Base-by-base conservation (phyloP, 805 yeast genomes). In the Lipomyces sp. region DNA sequence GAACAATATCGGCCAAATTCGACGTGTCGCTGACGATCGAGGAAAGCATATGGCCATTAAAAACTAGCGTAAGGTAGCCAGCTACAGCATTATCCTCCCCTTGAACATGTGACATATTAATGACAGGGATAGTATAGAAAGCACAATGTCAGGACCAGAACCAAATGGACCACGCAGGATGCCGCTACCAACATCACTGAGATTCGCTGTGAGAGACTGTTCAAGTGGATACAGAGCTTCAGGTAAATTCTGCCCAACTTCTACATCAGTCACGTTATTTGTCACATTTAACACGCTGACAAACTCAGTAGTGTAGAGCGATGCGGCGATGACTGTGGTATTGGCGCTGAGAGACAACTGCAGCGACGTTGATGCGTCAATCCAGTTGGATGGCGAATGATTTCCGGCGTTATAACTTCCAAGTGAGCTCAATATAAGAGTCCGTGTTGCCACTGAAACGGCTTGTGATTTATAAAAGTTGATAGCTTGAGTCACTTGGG, bases 51-150 rank as follows among this genome's bases (percentile, higher is more conserved):
- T 80, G 81, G 0, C 87, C 86, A 58, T 80, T 77, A 77, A 85
- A 77, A 0, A 85, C 77, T 15, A 90, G 84, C 0, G 95, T 84
- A 51, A 92, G 72, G 75, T 86, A 92, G 0, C 97, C 97, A 1
- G 87, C 83, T 5, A 90, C 79, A 30, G 89, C 86, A 15, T 82
- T 79, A n/a, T 82, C 78, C 30, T 88, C 77, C 53, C n/a, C n/a
- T n/a, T n/a, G n/a, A n/a, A 87, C 77, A 30, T 90, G 87, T 1
- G 96, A 88, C n/a, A 87, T 82, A 71, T 91, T 84, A 72, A 82
- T 87, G 2, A 92, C 83, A 0, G 97, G 95, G 3, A 91, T 71
- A 0, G 97, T 89, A 92, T 79, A 0, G 97, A 90, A 83, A 90
- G 80, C 70, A 86, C 83, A 72, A 83, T 88, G 1, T 81, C 65